Conservation (phyloP, 352 stramenopile species). For the Phytophthora meadii region DNA sequence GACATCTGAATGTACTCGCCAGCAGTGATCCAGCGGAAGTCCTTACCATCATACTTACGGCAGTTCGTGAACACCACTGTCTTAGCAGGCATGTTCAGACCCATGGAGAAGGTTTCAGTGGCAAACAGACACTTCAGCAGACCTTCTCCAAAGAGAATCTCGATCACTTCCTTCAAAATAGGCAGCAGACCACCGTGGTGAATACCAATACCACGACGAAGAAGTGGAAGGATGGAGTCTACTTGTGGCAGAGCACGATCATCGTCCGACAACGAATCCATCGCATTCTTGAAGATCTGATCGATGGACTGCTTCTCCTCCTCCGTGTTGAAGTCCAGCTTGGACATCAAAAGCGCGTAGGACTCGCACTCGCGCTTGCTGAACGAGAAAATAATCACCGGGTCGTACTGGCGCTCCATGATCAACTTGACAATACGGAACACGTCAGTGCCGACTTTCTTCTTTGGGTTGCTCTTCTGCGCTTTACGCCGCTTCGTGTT, state of each 20-base stretch:
- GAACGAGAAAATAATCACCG: constrained; percentile 99
- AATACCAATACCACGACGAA: constrained; percentile 99
- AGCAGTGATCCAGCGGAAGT: constrained; percentile 96
- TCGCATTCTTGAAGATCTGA: constrained; percentile 98
- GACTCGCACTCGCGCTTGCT: constrained; percentile 98
- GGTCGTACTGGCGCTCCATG: constrained; percentile 97
- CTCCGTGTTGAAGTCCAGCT: constrained; percentile 98
- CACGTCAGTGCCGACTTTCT: constrained; percentile 95
- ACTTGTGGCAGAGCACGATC: constrained; percentile 99
- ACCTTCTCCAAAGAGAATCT: constrained; percentile 93
- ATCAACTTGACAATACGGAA: constrained; percentile 99
- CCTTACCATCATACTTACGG: constrained; percentile 96
- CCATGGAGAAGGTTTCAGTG: constrained; percentile 98
- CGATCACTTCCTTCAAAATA: constrained; percentile 99
- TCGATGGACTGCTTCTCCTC: constrained; percentile 98
- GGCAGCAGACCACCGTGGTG: constrained; percentile 99
- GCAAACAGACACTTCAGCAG: constrained; percentile 99
- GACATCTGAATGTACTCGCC: constrained; percentile 97
- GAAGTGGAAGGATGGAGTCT: constrained; percentile 95
- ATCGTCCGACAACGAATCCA: constrained; percentile 96
- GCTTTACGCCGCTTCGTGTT: constrained; percentile 73
- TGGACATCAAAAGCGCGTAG: constrained; percentile 93
- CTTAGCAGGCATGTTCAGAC: constrained; percentile 99
- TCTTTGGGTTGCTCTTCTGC: constrained; percentile 77
- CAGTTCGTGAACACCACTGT: constrained; percentile 99